Percentiles rank a stretch among this genome's conserved stretches.
phyloP scores from a whole-genome alignment of 208 protist genomes.

The Pavlovales sp. region DNA sequence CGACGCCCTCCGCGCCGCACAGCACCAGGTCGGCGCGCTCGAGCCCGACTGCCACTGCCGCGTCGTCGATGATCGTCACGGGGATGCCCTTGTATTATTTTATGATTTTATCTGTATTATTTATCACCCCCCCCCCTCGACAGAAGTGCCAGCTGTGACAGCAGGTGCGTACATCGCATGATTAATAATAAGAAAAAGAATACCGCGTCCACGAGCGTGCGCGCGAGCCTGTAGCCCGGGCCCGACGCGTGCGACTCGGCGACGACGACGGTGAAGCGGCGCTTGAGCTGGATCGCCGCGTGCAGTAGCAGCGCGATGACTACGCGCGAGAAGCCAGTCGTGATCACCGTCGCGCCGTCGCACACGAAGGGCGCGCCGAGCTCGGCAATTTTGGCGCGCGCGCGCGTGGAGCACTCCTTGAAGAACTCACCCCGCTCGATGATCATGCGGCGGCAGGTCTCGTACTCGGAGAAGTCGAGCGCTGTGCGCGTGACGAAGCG shows the following conservation, averaged over 20 bases:
- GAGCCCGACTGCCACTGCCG: conserved; percentile 60
- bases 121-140: conserved; percentile 44
- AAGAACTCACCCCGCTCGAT: conserved; percentile 34
- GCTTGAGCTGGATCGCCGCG: conserved; percentile 49
- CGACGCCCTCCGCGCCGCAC: conserved; percentile 50
- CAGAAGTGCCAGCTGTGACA: background rate
- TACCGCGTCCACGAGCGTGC: background rate
- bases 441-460: background rate
- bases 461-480: conserved; percentile 23
- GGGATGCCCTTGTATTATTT: too few relatives aligned
- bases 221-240: conserved; percentile 47
- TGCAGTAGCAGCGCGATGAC: conserved; percentile 60
- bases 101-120: too few relatives aligned
- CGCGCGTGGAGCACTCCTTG: background rate
- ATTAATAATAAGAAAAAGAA: background rate
- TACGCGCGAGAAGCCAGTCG: conserved; percentile 66
- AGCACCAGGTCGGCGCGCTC: conserved; percentile 25
- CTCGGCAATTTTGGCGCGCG: background rate
- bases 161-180: background rate
- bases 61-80: conserved; percentile 68
- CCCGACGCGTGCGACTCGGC: conserved; percentile 66
- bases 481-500: conserved; percentile 37
- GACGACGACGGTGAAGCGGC: conserved; percentile 66
- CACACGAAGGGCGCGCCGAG: conserved; percentile 30
- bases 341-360: conserved; percentile 46